A percentile compares a stretch with the other conserved stretches of the same genome.
Evolutionary conservation across 345 rosid species (phyloP).

Genomic region (Eucalyptus pauciflora): DNA sequence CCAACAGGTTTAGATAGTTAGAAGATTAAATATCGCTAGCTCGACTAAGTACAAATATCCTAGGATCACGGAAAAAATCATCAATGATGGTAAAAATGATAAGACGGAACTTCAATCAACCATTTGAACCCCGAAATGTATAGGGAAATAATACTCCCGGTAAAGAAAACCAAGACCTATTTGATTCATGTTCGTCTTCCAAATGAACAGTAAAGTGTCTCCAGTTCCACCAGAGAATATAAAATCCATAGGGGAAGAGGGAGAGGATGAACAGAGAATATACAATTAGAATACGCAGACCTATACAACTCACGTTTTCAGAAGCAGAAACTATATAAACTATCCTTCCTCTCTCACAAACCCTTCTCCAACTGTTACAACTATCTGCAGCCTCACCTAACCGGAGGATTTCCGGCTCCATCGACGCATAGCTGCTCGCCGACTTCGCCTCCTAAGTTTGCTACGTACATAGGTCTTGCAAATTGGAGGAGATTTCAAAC

Average conservation of each 20-base stretch:
- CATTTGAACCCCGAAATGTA: neutral
- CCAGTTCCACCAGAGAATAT: neutral
- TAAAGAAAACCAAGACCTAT: neutral
- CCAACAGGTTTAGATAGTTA: neutral
- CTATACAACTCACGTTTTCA: neutral
- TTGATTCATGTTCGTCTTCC: neutral
- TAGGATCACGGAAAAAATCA: neutral
- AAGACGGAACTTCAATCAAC: neutral
- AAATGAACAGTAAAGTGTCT: neutral
- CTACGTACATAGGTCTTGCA: constrained; percentile 27
- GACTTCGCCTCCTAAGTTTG: constrained; percentile 41
- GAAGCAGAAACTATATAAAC: neutral
- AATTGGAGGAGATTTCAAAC: constrained; percentile 11
- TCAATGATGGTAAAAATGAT: neutral
- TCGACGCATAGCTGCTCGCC: constrained; percentile 21
- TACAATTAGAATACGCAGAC: neutral
- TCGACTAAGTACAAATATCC: neutral
- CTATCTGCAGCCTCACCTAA: neutral
- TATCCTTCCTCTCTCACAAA: neutral
- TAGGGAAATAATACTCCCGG: neutral
- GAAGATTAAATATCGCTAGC: neutral
- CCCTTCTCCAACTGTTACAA: neutral
- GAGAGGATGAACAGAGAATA: neutral
- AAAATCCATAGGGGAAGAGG: neutral
- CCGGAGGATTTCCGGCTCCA: constrained; percentile 26